These are phyloP conservation scores for Aspergillus sp. DNA, from an alignment of 2,329 filamentous ascomycete species.

Conservation along the genomic window DNA sequence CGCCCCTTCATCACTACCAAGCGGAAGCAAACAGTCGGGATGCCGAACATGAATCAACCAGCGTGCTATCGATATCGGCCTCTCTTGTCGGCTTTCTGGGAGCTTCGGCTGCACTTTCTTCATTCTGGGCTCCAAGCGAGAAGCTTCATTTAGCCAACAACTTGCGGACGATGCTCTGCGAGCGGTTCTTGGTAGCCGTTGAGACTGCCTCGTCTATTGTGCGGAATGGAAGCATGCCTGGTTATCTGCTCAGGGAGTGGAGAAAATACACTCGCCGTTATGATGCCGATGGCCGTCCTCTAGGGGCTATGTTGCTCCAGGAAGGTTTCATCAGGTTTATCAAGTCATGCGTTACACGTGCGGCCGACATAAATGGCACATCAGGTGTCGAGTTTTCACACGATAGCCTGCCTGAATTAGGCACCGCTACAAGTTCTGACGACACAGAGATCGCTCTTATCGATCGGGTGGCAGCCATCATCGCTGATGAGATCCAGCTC, in stretches of 20 bases:
- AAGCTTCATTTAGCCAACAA: constrained; percentile 72
- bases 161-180: constrained; percentile 73
- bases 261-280: constrained; percentile 84
- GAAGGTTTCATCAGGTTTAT: constrained; percentile 85
- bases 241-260: constrained; percentile 76
- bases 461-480: constrained; percentile 67
- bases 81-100: constrained; percentile 90
- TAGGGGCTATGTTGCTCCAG: constrained; percentile 89
- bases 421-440: constrained; percentile 45
- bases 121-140: constrained; percentile 78
- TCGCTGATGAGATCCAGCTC: constrained; percentile 79
- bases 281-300: constrained; percentile 71
- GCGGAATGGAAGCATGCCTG: constrained; percentile 71
- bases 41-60: constrained; percentile 60
- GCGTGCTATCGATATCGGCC: constrained; percentile 73
- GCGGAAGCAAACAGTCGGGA: constrained; percentile 48
- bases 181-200: constrained; percentile 79
- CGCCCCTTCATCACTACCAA: constrained; percentile 59
- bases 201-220: constrained; percentile 90
- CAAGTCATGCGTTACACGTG: constrained; percentile 72
- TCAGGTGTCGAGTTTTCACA: constrained; percentile 70
- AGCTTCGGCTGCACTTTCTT: constrained; percentile 73
- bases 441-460: constrained; percentile 48
- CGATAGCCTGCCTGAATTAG: constrained; percentile 64
- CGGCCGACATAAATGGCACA: constrained; percentile 63